A percentile compares a stretch with the other conserved stretches of the same genome.
Conservation (phyloP, 2,329 filamentous ascomycete genomes). For the Alternaria solani region DNA sequence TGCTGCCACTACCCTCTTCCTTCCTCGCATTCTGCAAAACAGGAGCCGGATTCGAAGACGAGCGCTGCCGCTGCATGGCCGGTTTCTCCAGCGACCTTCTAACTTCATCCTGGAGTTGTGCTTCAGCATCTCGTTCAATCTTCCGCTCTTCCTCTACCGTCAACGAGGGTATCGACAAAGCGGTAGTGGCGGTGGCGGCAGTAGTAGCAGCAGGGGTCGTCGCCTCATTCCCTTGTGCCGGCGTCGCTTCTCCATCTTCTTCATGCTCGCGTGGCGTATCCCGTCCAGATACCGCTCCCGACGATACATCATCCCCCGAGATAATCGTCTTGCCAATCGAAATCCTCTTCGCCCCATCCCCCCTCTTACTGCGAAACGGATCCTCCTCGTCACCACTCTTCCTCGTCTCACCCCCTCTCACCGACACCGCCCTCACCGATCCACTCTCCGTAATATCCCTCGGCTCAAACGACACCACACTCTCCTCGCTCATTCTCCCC, state of each 20-base stretch:
- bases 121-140: slow-evolving; percentile 46
- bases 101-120: slow-evolving; percentile 46
- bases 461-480: slow-evolving; percentile 33
- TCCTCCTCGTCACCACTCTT: slow-evolving; percentile 48
- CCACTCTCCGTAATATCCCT: slow-evolving; percentile 26
- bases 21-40: slow-evolving; percentile 34
- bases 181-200: neutral
- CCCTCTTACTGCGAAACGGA: slow-evolving; percentile 40
- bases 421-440: slow-evolving; percentile 4
- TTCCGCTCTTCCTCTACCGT: slow-evolving; percentile 41
- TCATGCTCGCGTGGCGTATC: no score
- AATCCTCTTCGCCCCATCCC: slow-evolving; percentile 43
- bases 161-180: slow-evolving; percentile 15
- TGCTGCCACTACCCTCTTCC: slow-evolving; percentile 35
- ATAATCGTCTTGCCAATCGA: slow-evolving; percentile 51
- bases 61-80: slow-evolving; percentile 31
- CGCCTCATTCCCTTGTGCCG: neutral
- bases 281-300: no score
- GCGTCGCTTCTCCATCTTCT: slow-evolving; percentile 16
- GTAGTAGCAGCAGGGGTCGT: neutral
- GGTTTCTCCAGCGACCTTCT: slow-evolving; percentile 31
- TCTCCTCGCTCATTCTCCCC: slow-evolving; percentile 42
- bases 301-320: slow-evolving; percentile 13
- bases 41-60: slow-evolving; percentile 36
- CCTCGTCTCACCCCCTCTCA: slow-evolving; percentile 2